A percentile compares a stretch with the other conserved stretches of the same genome.
These are phyloP conservation scores for Oryza meridionalis DNA, from an alignment of 176 grass and related monocot species.

Conservation along the genomic window DNA sequence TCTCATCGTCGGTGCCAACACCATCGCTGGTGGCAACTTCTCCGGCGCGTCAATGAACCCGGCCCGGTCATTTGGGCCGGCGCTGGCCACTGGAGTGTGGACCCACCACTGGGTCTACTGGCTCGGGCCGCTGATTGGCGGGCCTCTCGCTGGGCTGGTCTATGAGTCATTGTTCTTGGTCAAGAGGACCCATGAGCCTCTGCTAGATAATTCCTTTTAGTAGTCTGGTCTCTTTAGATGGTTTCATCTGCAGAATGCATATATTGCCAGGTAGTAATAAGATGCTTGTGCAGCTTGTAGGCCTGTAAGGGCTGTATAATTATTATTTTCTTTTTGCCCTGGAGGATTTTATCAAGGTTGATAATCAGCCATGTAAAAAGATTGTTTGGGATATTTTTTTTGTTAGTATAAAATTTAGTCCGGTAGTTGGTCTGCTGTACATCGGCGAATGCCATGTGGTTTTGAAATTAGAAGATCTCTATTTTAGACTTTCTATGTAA, in stretches of 20 bases:
- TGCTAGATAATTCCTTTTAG: constrained; percentile 38
- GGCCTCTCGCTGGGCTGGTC: constrained; percentile 60
- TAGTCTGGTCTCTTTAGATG: background rate
- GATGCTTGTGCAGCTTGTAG: background rate
- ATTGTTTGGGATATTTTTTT: background rate
- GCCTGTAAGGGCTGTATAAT: background rate
- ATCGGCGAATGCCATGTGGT: background rate
- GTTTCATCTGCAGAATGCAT: background rate
- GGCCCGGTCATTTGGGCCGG: constrained; percentile 79
- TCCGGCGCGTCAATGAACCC: constrained; percentile 96
- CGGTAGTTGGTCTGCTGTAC: background rate
- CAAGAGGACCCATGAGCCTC: constrained; percentile 54
- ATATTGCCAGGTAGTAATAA: background rate
- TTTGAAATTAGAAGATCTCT: background rate
- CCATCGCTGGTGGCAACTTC: constrained; percentile 80
- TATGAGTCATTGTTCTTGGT: constrained; percentile 74
- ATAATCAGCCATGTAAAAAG: constrained; percentile 6
- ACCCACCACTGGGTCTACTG: constrained; percentile 95
- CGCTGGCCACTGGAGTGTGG: constrained; percentile 68
- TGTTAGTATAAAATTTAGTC: background rate
- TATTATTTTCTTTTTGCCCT: background rate
- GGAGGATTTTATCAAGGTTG: background rate
- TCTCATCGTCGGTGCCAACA: constrained; percentile 87
- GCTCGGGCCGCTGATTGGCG: constrained; percentile 78
- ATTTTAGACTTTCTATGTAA: background rate